Evolutionary conservation across 495 filamentous ascomycete genomes (phyloP), one percentile per base, ranked within the genome.

Genomic region (Hyphodiscus hymeniophilus): DNA sequence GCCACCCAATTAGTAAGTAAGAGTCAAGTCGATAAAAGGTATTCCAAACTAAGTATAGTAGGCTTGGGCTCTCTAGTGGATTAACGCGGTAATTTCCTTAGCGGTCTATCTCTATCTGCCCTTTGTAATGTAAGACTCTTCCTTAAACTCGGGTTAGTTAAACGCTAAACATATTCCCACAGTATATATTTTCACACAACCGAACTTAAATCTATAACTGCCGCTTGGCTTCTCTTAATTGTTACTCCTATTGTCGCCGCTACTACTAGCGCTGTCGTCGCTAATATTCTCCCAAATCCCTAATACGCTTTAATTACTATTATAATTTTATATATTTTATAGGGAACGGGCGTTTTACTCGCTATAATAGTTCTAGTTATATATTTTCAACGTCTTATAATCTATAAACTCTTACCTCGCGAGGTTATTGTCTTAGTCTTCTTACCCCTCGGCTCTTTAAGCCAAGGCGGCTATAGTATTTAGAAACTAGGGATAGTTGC

Each of bases 371-470:
- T 80, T 4, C 60, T 82, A 38, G 73, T 70, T 10, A 74, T 81
- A 17, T 84, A 85, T 50, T 77, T 82, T 42, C 73, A 74, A 30
- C 72, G 81, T 4, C 61, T 85, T 6, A 71, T 71, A 5, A 57
- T 79, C 3, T 65, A 80, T 56, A 74, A 75, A 39, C 59, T 80
- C 12, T 79, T 75, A 0, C 68, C 74, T 0, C 69, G 70, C 11
- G 79, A 77, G 36, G 66, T 77, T 35, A 80, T 84, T 36, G 79
- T 80, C n/a, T 75, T 68, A 16, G 68, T 76, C 0, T 81, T 84
- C 53, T 65, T 85, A 4, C 81, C 81, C 0, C 50, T 83, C 0
- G 80, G 81, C 0, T 79, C 78, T 0, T 50, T 84, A 0, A 77
- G 77, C 0, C 73, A 76, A 53, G 77, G 76, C 24, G 76, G 76